Base-by-base conservation (phyloP, 371 early-diverging fungal species). In the Mortierella sp. region DNA sequence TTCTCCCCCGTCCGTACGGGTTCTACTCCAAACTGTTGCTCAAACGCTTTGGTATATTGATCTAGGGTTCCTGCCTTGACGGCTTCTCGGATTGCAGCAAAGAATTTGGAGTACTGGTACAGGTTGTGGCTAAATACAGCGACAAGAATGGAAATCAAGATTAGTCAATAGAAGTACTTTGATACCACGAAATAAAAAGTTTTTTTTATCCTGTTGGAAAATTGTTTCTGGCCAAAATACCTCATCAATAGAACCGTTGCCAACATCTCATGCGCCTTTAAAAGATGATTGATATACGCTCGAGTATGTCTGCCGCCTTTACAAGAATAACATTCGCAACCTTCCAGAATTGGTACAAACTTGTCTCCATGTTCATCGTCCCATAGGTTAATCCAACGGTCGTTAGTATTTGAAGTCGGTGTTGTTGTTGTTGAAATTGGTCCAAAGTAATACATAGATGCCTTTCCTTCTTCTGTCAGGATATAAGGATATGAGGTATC, bases 231-330 rank as follows among this genome's bases (percentile, higher is more conserved):
- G n/a, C n/a, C n/a, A n/a, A n/a, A 12, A 0, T 86, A 87, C 87
- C 86, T 87, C 90, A 93, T 93, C 6, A 95, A 76, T 54, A 95
- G 75, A 28, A 95, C 89, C 0, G 90, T 88, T 6, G 88, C 94
- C 67, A 95, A 76, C 94, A 95, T 95, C 83, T 95, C 95, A 61
- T 92, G 92, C 6, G 94, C 86, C 64, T 86, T 87, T 47, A 93
- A 67, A 54, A 95, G 83, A 69, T 95, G 95, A 74, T 94, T 91
- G 62, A 93, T 86, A 67, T 94, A 95, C 2, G 94, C 91, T 51
- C 92, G 86, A 22, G 91, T 87, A 76, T 94, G 91, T 32, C 54
- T 67, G 35, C 84, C 82, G 35, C 83, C 83, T 47, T 85, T 75
- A 68, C 95, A 94, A 19, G 93, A 82, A 54, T 88, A 88, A 69